phyloP scores from a whole-genome alignment of 225 moss, liverwort and hornwort species.

The Marchantia polymorpha region DNA sequence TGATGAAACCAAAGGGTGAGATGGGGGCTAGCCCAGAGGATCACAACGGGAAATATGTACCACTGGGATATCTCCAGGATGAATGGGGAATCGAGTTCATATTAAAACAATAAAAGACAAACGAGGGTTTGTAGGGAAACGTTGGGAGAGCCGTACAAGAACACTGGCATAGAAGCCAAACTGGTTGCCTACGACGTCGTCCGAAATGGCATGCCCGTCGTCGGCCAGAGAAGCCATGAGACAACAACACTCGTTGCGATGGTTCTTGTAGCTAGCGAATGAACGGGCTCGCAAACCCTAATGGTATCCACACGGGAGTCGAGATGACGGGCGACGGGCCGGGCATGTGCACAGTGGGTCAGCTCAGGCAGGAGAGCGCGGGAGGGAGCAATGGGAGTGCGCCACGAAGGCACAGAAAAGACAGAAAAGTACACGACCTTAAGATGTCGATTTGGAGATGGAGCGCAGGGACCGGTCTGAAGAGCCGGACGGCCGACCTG shows the following conservation, averaged over 20 bases:
- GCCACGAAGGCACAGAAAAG: background rate
- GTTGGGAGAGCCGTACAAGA: background rate
- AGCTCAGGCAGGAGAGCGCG: background rate
- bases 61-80: too few species aligned
- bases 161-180: background rate
- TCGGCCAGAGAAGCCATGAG: background rate
- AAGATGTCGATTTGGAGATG: slow-evolving; percentile 11
- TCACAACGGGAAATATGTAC: too few species aligned
- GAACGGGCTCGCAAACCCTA: slow-evolving; percentile 15
- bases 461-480: slow-evolving; percentile 3
- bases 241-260: background rate
- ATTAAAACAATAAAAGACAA: too few species aligned
- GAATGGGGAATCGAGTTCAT: too few species aligned
- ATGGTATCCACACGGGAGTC: slow-evolving; percentile 16
- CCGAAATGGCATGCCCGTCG: background rate
- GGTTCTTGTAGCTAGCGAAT: slow-evolving; percentile 3
- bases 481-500: slow-evolving; percentile 14
- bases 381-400: background rate
- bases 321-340: background rate
- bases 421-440: slow-evolving; percentile 15
- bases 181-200: background rate
- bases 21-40: too few species aligned
- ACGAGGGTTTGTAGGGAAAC: background rate
- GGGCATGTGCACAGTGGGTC: background rate
- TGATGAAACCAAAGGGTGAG: too few species aligned